Percentiles rank a stretch among this genome's conserved stretches.
Evolutionary conservation across 2,329 filamentous ascomycete genomes (phyloP).

Genomic region (Nemania sp.): DNA sequence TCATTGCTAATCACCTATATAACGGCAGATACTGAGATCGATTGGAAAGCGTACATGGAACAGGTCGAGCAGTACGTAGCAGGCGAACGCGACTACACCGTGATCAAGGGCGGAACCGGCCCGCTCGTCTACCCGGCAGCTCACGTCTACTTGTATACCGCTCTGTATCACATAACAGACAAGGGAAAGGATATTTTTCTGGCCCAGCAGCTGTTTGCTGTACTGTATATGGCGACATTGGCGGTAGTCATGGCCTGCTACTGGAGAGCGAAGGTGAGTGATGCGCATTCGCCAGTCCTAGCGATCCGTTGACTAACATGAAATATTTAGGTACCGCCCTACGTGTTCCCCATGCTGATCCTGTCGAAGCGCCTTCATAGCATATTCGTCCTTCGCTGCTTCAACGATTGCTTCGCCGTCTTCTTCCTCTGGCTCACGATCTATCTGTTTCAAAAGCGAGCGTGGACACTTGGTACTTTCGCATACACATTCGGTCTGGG

Average conservation of each 20-base stretch:
- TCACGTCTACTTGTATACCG: constrained; percentile 88
- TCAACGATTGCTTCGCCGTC: constrained; percentile 92
- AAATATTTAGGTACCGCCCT: constrained; percentile 71
- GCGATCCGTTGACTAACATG: constrained; percentile 4
- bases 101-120: constrained; percentile 85
- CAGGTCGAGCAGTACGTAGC: constrained; percentile 78
- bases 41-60: constrained; percentile 97
- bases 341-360: constrained; percentile 82
- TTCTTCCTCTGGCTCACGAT: constrained; percentile 84
- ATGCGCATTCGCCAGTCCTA: not conserved
- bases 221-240: constrained; percentile 76
- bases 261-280: constrained; percentile 64
- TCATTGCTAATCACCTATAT: not conserved
- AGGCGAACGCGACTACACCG: constrained; percentile 86
- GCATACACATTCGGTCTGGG: constrained; percentile 79
- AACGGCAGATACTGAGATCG: constrained; percentile 84
- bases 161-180: constrained; percentile 76
- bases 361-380: constrained; percentile 92
- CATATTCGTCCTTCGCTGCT: constrained; percentile 87
- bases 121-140: constrained; percentile 93
- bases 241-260: constrained; percentile 83
- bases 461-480: constrained; percentile 73
- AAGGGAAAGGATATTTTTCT: constrained; percentile 73
- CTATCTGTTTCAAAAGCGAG: constrained; percentile 71
- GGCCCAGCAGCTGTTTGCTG: constrained; percentile 83